A percentile compares a stretch with the other conserved stretches of the same genome.
These are phyloP conservation scores for Lachnellula subtilissima DNA, from an alignment of 2,329 filamentous ascomycete genomes.

Conservation along the genomic window DNA sequence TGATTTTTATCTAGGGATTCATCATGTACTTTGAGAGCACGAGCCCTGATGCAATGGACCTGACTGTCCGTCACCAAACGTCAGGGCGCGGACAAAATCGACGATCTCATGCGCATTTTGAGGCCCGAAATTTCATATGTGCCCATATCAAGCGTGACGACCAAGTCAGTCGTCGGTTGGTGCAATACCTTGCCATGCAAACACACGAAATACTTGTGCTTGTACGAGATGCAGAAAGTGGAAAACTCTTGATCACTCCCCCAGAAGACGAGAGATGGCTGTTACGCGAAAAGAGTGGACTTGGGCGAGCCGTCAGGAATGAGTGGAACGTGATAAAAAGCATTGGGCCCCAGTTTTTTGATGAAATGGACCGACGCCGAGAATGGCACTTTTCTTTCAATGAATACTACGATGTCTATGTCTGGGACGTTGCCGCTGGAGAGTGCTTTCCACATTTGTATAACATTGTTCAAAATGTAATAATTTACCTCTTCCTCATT, in stretches of 20 bases:
- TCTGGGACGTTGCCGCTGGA: constrained; percentile 37
- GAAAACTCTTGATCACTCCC: constrained; percentile 33
- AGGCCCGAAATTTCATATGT: constrained; percentile 39
- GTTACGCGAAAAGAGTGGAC: constrained; percentile 34
- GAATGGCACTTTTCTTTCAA: constrained; percentile 38
- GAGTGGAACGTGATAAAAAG: constrained; percentile 34
- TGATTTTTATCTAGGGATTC: constrained; percentile 17
- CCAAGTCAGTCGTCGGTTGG: constrained; percentile 36
- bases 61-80: constrained; percentile 31
- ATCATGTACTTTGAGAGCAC: constrained; percentile 18
- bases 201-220: constrained; percentile 34
- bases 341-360: constrained; percentile 36
- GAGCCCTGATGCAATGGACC: constrained; percentile 28
- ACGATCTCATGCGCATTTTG: constrained; percentile 32
- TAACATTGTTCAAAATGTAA: constrained; percentile 31
- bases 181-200: constrained; percentile 40
- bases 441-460: constrained; percentile 29
- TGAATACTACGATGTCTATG: constrained; percentile 40
- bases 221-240: constrained; percentile 39
- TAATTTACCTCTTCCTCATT: background rate
- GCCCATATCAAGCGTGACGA: constrained; percentile 39
- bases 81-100: constrained; percentile 32
- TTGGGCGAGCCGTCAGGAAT: constrained; percentile 36
- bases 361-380: constrained; percentile 34
- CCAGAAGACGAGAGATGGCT: constrained; percentile 38